phyloP scores from a whole-genome alignment of 805 yeast species.

The Ogataea salicorniae region DNA sequence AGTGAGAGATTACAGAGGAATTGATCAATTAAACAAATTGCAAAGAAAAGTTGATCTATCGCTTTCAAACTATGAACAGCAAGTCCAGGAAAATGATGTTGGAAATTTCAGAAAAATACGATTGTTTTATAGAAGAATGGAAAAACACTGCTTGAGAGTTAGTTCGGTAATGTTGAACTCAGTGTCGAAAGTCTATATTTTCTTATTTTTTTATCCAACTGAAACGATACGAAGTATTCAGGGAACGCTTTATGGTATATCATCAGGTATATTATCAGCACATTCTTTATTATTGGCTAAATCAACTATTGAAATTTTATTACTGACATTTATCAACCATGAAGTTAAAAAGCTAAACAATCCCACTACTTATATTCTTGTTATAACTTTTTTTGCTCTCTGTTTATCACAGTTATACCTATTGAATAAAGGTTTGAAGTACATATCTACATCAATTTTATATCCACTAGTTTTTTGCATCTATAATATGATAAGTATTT shows the following conservation, averaged over 20 bases:
- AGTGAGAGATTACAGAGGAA: conserved; percentile 1
- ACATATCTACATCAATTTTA: conserved; percentile 67
- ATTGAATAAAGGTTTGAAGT: conserved; percentile 66
- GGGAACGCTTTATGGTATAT: conserved; percentile 62
- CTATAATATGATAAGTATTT: conserved; percentile 64
- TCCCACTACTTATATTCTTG: conserved; percentile 44
- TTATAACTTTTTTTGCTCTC: conserved; percentile 49
- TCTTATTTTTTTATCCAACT: conserved; percentile 9
- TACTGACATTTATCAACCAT: conserved; percentile 37
- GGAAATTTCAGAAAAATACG: not conserved
- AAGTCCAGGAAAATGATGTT: not conserved
- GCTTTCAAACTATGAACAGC: not conserved
- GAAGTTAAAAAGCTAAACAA: conserved; percentile 29
- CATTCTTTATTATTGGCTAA: conserved; percentile 85
- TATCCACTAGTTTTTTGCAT: conserved; percentile 85
- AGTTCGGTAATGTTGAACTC: not conserved
- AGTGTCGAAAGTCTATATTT: not conserved
- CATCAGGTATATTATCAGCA: conserved; percentile 77
- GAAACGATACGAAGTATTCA: conserved; percentile 30
- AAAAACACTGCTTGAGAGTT: not conserved
- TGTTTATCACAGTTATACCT: conserved; percentile 70
- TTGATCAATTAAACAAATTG: conserved; percentile 3
- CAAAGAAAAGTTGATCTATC: not conserved
- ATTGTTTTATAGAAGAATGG: too few relatives aligned
- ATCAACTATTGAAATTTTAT: conserved; percentile 65